A percentile compares a stretch with the other conserved stretches of the same genome.
These are phyloP conservation scores for Colletotrichum tropicale DNA, from an alignment of 2,329 filamentous ascomycete genomes.

Conservation along the genomic window DNA sequence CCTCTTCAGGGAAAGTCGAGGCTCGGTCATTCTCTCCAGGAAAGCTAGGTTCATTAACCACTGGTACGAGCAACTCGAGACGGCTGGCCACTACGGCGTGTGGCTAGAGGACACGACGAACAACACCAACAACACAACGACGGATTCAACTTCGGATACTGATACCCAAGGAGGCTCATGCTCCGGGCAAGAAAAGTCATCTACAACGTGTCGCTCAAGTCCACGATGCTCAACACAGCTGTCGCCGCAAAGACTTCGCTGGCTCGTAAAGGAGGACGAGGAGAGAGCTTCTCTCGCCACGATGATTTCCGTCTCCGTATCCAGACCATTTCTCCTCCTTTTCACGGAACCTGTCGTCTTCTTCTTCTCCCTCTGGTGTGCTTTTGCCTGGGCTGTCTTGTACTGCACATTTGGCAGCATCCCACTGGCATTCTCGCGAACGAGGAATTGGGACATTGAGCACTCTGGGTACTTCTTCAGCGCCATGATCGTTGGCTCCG, in stretches of 20 bases:
- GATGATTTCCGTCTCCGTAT: constrained; percentile 77
- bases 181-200: not conserved
- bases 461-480: constrained; percentile 68
- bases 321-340: constrained; percentile 79
- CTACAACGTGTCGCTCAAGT: not conserved
- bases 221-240: not conserved
- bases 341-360: constrained; percentile 80
- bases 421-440: constrained; percentile 74
- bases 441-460: constrained; percentile 70
- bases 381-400: constrained; percentile 88
- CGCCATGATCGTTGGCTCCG: constrained; percentile 68
- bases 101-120: constrained; percentile 33
- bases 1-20: constrained; percentile 83
- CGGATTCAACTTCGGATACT: not conserved
- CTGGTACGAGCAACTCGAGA: constrained; percentile 80
- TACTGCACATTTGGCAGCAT: constrained; percentile 86
- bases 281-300: constrained; percentile 69
- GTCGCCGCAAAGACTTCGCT: constrained; percentile 63
- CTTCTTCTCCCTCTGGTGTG: constrained; percentile 87
- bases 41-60: constrained; percentile 77
- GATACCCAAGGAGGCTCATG: constrained; percentile 3
- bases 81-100: constrained; percentile 59
- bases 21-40: constrained; percentile 76
- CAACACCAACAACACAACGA: constrained; percentile 5
- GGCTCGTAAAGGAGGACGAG: constrained; percentile 81